Evolutionary conservation across 2,329 filamentous ascomycete species (phyloP), one percentile per base, ranked within the genome.

Genomic region (Diaporthe longicolla): DNA sequence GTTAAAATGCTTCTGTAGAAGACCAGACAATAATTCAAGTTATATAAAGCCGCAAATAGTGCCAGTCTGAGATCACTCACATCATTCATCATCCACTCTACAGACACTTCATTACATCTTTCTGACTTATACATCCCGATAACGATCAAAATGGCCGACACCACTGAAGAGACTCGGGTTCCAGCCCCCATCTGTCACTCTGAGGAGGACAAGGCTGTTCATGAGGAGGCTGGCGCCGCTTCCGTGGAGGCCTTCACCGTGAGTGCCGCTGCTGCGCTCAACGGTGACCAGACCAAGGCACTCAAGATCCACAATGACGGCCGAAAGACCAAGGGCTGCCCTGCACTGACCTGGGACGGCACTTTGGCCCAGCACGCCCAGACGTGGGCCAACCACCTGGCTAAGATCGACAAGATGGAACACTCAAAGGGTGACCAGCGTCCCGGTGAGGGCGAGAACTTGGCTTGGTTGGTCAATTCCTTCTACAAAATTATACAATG

Each of bases 361-460:
- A 66, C 76, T 13, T 78, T 82, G 24, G 79, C 78, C 26, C 70
- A 77, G 43, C 76, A 79, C 24, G 81, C 81, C 55, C 76, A 78
- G 45, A 58, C 52, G 9, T 82, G 79, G 69, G 81, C 81, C 11
- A 77, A 82, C 76, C 74, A 81, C 57, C 76, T 82, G 24, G 79
- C 77, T n/a, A 26, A 76, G 35, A 77, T 78, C 24, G 79, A 78
- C 58, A 78, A 79, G 63, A 48, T 82, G 72, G 66, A 79, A 68
- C 81, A 82, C 76, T 82, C 80, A 8, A 74, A 72, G 13, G 76
- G 77, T 24, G 76, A 77, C 50, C 75, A 78, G 57, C 78, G 80
- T 17, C 79, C 80, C 17, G 76, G 77, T 61, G 77, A 81, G 73
- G 82, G 81, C n/a, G 82, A 83, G 76, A 84, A 84, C 71, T 79